Evolutionary conservation across 768 basidiomycete genomes (phyloP).

Genomic region (Lentinula raphanica): DNA sequence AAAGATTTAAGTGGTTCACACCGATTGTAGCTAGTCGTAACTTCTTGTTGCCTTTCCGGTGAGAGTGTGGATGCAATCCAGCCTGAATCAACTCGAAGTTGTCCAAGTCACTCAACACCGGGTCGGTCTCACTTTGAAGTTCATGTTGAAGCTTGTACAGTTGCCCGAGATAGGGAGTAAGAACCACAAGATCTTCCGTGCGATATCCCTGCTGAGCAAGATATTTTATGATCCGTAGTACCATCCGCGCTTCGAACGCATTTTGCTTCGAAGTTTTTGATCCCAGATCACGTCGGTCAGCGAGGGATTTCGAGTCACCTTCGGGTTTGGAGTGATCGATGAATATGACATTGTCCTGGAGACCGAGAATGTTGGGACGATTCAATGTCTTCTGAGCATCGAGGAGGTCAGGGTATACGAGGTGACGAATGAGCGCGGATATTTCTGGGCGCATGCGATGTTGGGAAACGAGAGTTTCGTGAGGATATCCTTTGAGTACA

Average conservation of each 20-base stretch:
- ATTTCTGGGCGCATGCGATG: constrained; percentile 78
- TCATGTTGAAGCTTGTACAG: constrained; percentile 43
- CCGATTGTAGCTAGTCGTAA: constrained; percentile 65
- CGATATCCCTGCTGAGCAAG: constrained; percentile 65
- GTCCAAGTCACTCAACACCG: constrained; percentile 60
- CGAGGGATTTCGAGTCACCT: constrained; percentile 35
- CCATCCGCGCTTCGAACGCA: constrained; percentile 53
- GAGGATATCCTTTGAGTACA: constrained; percentile 57
- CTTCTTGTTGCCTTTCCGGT: constrained; percentile 37
- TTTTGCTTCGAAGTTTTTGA: constrained; percentile 59
- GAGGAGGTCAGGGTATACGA: constrained; percentile 61
- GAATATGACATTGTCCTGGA: constrained; percentile 56
- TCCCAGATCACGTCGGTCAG: constrained; percentile 42
- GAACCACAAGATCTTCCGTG: constrained; percentile 52
- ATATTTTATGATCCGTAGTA: constrained; percentile 60
- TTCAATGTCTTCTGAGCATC: constrained; percentile 48
- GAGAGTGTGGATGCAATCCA: constrained; percentile 40
- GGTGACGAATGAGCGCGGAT: constrained; percentile 49
- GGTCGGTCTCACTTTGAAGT: constrained; percentile 45
- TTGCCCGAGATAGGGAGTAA: constrained; percentile 71
- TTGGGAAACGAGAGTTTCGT: constrained; percentile 48
- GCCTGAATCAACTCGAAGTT: constrained; percentile 52
- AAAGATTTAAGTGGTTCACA: constrained; percentile 25
- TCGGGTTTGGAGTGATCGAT: constrained; percentile 54
- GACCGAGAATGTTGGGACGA: constrained; percentile 49